Evolutionary conservation across 169 alveolate species (phyloP), one percentile per base, ranked within the genome.

Genomic region (Plasmodium yoelii): DNA sequence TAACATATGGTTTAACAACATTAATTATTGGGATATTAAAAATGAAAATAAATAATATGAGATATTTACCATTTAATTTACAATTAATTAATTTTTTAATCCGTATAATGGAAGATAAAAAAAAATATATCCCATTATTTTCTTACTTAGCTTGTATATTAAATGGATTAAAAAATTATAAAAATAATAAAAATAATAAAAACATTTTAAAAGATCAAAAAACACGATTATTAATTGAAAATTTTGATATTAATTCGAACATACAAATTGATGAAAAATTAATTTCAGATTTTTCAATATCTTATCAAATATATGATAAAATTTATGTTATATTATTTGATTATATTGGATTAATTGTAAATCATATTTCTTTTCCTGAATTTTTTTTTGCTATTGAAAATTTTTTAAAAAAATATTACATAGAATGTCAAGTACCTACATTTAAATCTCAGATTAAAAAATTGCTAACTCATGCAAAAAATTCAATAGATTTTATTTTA

Each of bases 351-450:
- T 70, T 84, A 46, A 84, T 84, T 73, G 91, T 13, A 63, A 6
- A 70, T 42, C 84, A 70, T 57, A 70, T 84, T 22, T 84, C 91
- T n/a, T 84, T 84, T 15, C 91, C 91, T 0, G 91, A 84, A 42
- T 84, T 84, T 18, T 84, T 84, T 19, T 7, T 84, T 72, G 87
- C 69, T 7, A 84, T 84, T 22, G 87, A 84, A 44, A 44, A 84
- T 0, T 84, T 44, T 59, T 61, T 84, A 1, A 84, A 84, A 53
- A 84, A 69, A 57, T 84, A 84, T 61, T 68, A 26, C 26, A 12
- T 42, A 39, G 87, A 56, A 34, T 84, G 91, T 64, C 42, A 55
- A 55, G 55, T 84, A 8, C 69, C 22, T 42, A 19, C 53, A 69
- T 84, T 84, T 39, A 84, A 59, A 64, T 19, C 56, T 12, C 61